Evolutionary conservation across 495 filamentous ascomycete genomes (phyloP), one percentile per base, ranked within the genome.

Genomic region (Neurospora pannonica): DNA sequence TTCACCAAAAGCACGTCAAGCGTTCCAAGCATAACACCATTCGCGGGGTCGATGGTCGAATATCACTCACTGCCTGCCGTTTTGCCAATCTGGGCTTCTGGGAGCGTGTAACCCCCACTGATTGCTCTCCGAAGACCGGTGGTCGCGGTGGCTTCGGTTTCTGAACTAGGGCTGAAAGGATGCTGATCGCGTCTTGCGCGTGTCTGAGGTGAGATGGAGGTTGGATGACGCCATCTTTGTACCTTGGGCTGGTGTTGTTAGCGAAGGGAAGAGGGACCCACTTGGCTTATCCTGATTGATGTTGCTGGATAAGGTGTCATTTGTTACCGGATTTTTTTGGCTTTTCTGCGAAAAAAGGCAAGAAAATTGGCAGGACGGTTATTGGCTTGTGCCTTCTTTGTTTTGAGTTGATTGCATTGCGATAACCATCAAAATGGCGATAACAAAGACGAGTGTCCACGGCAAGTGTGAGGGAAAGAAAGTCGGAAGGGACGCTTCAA

Each of bases 1-100:
- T 17, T 60, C 24, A 7, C 5, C 21, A 31, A 31, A 62, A 62
- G 5, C 48, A 62, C 24, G 48, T 31, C 48, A 62, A 62, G 24
- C 24, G 0, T 21, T 28, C 11, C 11, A 46, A 71, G 37, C 73
- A 75, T 79, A 74, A 72, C 71, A 74, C 74, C 71, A 73, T 74
- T 15, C 19, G 74, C 67, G 73, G 38, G 73, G 48, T 60, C 34
- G 24, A 76, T 62, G 21, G 73, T 34, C 70, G 38, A 46, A 62
- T 21, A 48, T 48, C 8, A 46, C 19, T 48, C 8, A 46, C 19
- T n/a, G 19, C 3, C 42, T 9, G 42, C 7, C 42, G 42, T 43
- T 19, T 48, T 24, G 19, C 9, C 46, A 54, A 24, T 5, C 21
- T 24, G 37, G 11, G 38, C 40, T 34, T 48, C 72, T 31, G 21